A percentile compares a stretch with the other conserved stretches of the same genome.
phyloP scores from a whole-genome alignment of 352 stramenopile species.

The Pythium aphanidermatum region DNA sequence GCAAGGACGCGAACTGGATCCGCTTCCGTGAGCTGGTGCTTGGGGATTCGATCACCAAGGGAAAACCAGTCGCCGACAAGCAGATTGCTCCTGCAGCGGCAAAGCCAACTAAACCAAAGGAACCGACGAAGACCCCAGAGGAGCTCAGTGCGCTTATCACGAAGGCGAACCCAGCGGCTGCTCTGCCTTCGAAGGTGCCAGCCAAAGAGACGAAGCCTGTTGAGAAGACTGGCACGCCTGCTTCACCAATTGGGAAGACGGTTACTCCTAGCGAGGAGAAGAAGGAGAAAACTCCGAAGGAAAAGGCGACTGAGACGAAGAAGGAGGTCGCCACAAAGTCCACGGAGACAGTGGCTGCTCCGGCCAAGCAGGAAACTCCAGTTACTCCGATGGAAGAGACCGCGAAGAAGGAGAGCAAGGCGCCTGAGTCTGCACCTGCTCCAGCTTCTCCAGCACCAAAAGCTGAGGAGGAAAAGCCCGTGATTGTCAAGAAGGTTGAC shows the following conservation, averaged over 20 bases:
- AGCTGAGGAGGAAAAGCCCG: constrained; percentile 12
- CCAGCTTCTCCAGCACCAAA: constrained; percentile 10
- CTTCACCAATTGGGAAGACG: background rate
- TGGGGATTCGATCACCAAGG: constrained; percentile 19
- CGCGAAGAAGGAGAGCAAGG: constrained; percentile 11
- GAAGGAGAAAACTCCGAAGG: constrained; percentile 8
- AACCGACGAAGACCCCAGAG: constrained; percentile 28
- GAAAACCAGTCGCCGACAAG: background rate
- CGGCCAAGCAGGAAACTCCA: constrained; percentile 8
- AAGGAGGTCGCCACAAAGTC: no score
- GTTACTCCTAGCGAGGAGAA: constrained; percentile 3
- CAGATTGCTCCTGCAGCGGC: constrained; percentile 1
- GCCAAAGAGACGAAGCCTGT: constrained; percentile 12
- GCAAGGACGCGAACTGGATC: constrained; percentile 57
- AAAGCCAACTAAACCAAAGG: constrained; percentile 10
- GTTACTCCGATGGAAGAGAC: constrained; percentile 30
- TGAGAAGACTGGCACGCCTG: no score
- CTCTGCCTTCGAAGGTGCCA: constrained; percentile 11
- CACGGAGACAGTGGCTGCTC: no score
- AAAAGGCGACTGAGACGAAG: constrained; percentile 21
- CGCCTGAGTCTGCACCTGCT: constrained; percentile 5
- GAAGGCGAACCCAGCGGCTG: constrained; percentile 26
- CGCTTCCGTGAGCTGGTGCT: constrained; percentile 75
- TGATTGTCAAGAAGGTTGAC: constrained; percentile 59
- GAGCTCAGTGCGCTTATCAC: constrained; percentile 42